These are phyloP conservation scores for Ceratobasidium sp. DNA, from an alignment of 1,284 basidiomycete species.

Conservation along the genomic window DNA sequence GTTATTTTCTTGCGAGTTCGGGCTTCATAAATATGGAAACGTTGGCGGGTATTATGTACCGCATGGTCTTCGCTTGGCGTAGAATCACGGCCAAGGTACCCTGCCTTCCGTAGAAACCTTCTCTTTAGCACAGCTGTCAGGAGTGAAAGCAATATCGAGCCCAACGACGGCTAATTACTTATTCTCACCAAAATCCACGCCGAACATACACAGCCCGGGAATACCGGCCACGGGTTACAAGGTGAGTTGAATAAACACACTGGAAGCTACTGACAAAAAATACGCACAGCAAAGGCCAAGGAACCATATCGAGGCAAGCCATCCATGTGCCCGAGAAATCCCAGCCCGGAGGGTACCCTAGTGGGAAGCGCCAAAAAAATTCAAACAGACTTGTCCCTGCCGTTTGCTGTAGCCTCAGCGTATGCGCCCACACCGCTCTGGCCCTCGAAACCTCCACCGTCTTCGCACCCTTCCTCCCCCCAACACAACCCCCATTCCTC, in stretches of 20 bases:
- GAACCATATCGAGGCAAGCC: neutral
- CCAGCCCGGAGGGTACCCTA: neutral
- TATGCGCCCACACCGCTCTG: neutral
- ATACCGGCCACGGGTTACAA: neutral
- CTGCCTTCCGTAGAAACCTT: neutral
- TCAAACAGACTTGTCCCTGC: conserved; percentile 12
- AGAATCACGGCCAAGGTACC: neutral
- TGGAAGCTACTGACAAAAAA: neutral
- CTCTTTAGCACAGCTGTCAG: neutral
- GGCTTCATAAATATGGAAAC: neutral
- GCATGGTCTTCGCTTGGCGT: neutral
- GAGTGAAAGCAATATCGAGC: neutral
- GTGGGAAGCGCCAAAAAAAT: neutral
- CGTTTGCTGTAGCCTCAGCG: neutral
- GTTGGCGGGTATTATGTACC: neutral
- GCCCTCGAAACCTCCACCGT: neutral
- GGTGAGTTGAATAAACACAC: conserved; percentile 4
- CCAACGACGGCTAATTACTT: neutral
- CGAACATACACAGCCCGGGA: neutral
- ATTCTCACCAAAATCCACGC: neutral
- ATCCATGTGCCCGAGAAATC: neutral
- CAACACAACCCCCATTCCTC: conserved; percentile 78
- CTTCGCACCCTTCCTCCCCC: conserved; percentile 31
- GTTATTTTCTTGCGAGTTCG: neutral
- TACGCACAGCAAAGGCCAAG: conserved; percentile 23